phyloP scores from a whole-genome alignment of 495 filamentous ascomycete genomes.

The Penicillium psychrofluorescens region DNA sequence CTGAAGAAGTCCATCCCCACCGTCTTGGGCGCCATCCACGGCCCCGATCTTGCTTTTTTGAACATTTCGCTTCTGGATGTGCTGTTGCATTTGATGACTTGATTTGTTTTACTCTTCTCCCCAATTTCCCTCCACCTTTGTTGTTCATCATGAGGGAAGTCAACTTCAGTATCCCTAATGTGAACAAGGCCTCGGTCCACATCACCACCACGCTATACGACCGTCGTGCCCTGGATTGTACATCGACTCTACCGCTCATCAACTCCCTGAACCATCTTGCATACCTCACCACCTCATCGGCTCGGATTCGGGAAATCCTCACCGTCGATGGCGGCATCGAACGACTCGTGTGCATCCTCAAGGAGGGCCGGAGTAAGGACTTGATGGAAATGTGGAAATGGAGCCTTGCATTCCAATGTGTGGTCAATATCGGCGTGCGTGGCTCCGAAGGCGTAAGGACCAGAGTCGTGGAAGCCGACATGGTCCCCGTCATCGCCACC shows the following conservation, averaged over 20 bases:
- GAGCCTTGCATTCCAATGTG: constrained; percentile 97
- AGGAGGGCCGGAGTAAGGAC: constrained; percentile 90
- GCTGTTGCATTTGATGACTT: constrained; percentile 4
- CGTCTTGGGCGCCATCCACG: constrained; percentile 9
- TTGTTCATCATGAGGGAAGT: constrained; percentile 82
- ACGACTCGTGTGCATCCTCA: constrained; percentile 91
- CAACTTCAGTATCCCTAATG: constrained; percentile 99
- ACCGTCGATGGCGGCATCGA: constrained; percentile 98
- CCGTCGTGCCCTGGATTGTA: constrained; percentile 93
- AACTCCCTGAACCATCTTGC: constrained; percentile 98
- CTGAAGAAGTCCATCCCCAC: constrained; percentile 3
- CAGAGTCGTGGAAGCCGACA: constrained; percentile 93
- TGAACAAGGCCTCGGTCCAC: constrained; percentile 98
- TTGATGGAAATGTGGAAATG: constrained; percentile 99
- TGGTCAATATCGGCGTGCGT: constrained; percentile 95
- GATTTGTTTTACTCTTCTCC: constrained; percentile 1
- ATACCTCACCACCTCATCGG: constrained; percentile 97
- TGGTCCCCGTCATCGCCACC: constrained; percentile 98
- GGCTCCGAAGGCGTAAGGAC: constrained; percentile 91
- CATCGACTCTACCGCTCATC: constrained; percentile 92
- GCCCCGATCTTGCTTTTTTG: constrained; percentile 11
- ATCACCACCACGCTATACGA: constrained; percentile 99
- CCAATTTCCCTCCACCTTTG: not conserved
- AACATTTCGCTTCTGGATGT: constrained; percentile 5
- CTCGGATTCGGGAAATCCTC: constrained; percentile 92